Conservation (phyloP, 805 yeast species). For the Monosporozyma aquatica region DNA sequence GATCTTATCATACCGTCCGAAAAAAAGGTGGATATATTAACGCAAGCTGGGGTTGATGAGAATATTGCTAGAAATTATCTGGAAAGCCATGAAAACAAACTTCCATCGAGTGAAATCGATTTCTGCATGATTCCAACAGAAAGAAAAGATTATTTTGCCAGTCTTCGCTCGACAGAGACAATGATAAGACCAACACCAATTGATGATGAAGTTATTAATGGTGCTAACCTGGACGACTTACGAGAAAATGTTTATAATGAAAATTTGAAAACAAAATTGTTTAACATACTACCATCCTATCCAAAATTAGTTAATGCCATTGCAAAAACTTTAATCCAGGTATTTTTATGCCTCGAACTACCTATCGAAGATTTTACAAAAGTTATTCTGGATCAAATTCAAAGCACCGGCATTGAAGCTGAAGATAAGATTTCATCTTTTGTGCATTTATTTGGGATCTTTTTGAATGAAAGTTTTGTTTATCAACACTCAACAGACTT, state of each 20-base stretch:
- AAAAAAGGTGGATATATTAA: constrained; percentile 18
- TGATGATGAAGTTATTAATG: background rate
- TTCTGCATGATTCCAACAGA: constrained; percentile 2
- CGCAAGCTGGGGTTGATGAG: constrained; percentile 24
- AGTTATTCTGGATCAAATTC: constrained; percentile 32
- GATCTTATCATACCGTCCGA: constrained; percentile 22
- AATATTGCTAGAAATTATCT: constrained; percentile 27
- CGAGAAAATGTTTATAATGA: constrained; percentile 30
- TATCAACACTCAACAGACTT: constrained; percentile 30
- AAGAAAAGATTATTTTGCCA: background rate
- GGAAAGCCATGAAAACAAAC: constrained; percentile 27
- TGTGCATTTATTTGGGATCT: constrained; percentile 35
- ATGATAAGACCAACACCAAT: background rate
- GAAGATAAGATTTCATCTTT: constrained; percentile 32
- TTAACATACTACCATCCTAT: constrained; percentile 36
- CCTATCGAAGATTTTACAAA: constrained; percentile 30
- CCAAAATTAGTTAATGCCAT: constrained; percentile 34
- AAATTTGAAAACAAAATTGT: constrained; percentile 34
- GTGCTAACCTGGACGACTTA: constrained; percentile 15
- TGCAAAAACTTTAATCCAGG: constrained; percentile 34
- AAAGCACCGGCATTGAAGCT: constrained; percentile 30
- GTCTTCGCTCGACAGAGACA: background rate
- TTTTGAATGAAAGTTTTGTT: constrained; percentile 34
- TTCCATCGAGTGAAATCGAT: constrained; percentile 15
- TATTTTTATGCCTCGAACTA: constrained; percentile 29